Evolutionary conservation across 1,284 basidiomycete species (phyloP).

Genomic region (Ceratobasidium sp.): DNA sequence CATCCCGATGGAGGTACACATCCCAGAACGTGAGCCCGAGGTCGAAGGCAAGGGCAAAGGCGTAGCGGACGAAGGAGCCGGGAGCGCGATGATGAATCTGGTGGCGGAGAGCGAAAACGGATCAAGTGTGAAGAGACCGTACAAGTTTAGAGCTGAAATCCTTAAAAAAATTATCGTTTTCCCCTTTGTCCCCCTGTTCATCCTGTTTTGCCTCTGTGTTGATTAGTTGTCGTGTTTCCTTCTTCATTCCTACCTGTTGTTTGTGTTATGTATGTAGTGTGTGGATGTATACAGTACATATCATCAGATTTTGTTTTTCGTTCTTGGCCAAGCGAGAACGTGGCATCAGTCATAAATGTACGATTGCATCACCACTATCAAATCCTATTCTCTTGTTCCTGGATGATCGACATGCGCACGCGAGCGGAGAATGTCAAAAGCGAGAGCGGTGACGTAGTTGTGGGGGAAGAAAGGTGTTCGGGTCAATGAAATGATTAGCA

Average conservation of each 20-base stretch:
- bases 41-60: slow-evolving; percentile 29
- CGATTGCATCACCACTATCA: too few species aligned
- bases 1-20: slow-evolving; percentile 4
- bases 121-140: slow-evolving; percentile 10
- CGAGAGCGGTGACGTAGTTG: background rate
- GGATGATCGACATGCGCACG: background rate
- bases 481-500: background rate
- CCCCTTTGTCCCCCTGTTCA: background rate
- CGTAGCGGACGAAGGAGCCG: slow-evolving; percentile 25
- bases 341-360: too few species aligned
- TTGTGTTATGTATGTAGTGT: slow-evolving; percentile 18
- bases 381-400: background rate
- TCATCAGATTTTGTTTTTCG: background rate
- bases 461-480: background rate
- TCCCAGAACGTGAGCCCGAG: background rate
- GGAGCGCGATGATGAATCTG: slow-evolving; percentile 5
- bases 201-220: slow-evolving; percentile 1
- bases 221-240: slow-evolving; percentile 9
- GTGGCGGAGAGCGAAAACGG: slow-evolving; percentile 14
- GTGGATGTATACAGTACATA: slow-evolving; percentile 19
- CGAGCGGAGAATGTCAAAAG: background rate
- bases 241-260: background rate
- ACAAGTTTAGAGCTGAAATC: background rate
- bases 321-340: too few species aligned
- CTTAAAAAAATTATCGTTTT: background rate